phyloP scores from a whole-genome alignment of 768 basidiomycete species.

The Chalciporus pseudorubinellus region DNA sequence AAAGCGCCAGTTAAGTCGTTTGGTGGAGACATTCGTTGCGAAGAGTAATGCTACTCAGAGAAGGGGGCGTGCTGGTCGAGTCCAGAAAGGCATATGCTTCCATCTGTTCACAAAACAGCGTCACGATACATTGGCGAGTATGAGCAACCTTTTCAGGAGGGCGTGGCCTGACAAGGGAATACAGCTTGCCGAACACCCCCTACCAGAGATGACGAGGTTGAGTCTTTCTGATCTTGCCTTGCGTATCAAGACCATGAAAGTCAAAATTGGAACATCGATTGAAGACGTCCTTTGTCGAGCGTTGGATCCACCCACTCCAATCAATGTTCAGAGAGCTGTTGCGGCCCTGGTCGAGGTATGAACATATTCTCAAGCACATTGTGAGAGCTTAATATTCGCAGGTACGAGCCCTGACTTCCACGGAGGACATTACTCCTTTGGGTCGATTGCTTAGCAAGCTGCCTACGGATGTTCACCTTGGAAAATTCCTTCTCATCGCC shows the following conservation, averaged over 20 bases:
- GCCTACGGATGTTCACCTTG: constrained; percentile 94
- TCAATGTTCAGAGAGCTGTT: constrained; percentile 90
- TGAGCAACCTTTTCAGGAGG: neutral
- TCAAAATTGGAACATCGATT: constrained; percentile 80
- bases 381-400: constrained; percentile 24
- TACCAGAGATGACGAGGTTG: constrained; percentile 93
- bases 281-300: constrained; percentile 88
- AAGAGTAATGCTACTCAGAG: constrained; percentile 89
- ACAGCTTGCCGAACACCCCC: constrained; percentile 84
- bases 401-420: constrained; percentile 82
- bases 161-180: neutral
- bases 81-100: constrained; percentile 86
- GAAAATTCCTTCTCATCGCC: constrained; percentile 86
- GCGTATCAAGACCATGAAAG: constrained; percentile 91
- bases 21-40: constrained; percentile 90
- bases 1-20: constrained; percentile 89
- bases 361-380: neutral
- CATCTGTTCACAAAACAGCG: constrained; percentile 90
- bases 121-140: constrained; percentile 70
- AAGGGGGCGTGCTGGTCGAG: constrained; percentile 89
- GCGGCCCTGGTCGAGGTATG: constrained; percentile 84
- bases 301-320: constrained; percentile 80
- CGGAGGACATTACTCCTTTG: constrained; percentile 94
- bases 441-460: constrained; percentile 86
- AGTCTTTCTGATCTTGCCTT: constrained; percentile 90